Conservation (phyloP, 768 basidiomycete genomes). For the Mycena belliarum region DNA sequence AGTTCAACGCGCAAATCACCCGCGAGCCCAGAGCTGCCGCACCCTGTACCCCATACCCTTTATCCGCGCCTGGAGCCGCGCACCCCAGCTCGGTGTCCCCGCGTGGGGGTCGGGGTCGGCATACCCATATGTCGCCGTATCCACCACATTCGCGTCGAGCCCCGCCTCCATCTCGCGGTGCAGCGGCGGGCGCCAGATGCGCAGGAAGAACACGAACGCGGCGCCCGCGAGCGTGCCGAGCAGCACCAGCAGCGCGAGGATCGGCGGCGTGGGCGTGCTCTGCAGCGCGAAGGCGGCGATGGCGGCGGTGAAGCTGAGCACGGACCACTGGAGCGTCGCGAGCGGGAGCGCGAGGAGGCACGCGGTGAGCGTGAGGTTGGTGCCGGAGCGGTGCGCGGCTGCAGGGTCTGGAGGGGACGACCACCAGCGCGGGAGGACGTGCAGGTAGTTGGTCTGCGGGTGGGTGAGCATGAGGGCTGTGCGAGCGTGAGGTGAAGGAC, state of each 20-base stretch:
- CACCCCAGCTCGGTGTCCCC: background rate
- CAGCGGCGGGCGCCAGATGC: background rate
- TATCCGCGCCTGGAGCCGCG: background rate
- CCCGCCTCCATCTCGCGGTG: background rate
- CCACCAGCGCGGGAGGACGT: background rate
- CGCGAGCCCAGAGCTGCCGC: no score
- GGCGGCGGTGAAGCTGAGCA: constrained; percentile 23
- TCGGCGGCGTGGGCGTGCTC: background rate
- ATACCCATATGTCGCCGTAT: no score
- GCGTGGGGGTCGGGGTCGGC: background rate
- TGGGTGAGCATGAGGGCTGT: background rate
- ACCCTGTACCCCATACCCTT: background rate
- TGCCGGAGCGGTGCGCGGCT: no score
- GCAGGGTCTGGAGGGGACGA: background rate
- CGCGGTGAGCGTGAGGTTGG: constrained; percentile 22
- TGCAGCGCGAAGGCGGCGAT: constrained; percentile 16
- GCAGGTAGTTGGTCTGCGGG: background rate
- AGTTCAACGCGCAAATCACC: no score
- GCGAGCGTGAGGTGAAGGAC: background rate
- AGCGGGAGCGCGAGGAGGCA: constrained; percentile 26
- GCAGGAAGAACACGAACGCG: background rate
- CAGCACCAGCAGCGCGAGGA: background rate
- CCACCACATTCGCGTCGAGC: background rate
- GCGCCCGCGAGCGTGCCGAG: background rate
- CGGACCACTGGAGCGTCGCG: constrained; percentile 25